phyloP scores from a whole-genome alignment of 768 basidiomycete species.

The Collybiopsis confluens region DNA sequence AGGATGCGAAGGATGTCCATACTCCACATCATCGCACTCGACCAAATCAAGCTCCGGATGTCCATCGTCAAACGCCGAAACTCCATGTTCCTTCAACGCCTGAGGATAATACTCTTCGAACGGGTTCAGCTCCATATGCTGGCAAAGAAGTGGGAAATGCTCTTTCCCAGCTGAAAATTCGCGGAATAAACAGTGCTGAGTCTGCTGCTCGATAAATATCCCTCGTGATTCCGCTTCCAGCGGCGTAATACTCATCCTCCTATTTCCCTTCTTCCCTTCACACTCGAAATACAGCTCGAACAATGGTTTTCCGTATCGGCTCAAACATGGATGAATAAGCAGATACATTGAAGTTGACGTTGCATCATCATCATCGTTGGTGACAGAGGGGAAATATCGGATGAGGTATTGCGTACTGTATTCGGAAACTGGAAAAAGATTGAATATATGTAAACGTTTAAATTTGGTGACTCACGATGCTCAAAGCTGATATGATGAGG shows the following conservation, averaged over 20 bases:
- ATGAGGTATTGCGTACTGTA: not conserved
- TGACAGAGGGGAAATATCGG: not conserved
- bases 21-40: not conserved
- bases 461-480: not conserved
- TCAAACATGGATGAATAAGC: not conserved
- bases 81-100: not conserved
- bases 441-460: too few species aligned
- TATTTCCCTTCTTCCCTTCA: not conserved
- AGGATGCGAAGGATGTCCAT: conserved; percentile 3
- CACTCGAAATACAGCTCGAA: not conserved
- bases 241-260: not conserved
- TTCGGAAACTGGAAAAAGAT: not conserved
- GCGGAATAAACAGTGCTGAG: not conserved
- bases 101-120: conserved; percentile 1
- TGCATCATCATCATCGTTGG: not conserved
- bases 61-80: not conserved
- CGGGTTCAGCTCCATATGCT: conserved; percentile 1
- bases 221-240: not conserved
- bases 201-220: not conserved
- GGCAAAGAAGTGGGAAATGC: not conserved
- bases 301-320: conserved; percentile 1
- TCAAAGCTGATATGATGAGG: conserved; percentile 5
- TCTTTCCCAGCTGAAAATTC: conserved; percentile 2
- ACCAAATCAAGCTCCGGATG: not conserved
- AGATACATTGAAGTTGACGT: not conserved